These are phyloP conservation scores for Saturnispora saitoi DNA, from an alignment of 805 yeast species.

Conservation along the genomic window DNA sequence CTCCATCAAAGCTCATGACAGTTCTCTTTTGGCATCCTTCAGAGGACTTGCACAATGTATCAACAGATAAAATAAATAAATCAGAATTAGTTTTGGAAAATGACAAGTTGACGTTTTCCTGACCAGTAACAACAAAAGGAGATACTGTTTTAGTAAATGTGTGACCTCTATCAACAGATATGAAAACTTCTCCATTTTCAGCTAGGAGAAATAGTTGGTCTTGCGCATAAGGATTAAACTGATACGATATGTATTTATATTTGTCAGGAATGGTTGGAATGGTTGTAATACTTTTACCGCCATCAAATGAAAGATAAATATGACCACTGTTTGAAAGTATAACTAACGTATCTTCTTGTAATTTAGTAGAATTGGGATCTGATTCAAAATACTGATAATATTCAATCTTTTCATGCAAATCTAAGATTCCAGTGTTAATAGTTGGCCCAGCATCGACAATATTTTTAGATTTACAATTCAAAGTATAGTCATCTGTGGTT, in stretches of 20 bases:
- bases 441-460: constrained; percentile 12
- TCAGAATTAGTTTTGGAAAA: constrained; percentile 53
- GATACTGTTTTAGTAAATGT: constrained; percentile 35
- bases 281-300: constrained; percentile 36
- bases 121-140: constrained; percentile 41
- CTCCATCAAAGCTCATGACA: constrained; percentile 59
- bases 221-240: constrained; percentile 49
- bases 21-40: constrained; percentile 49
- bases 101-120: constrained; percentile 34
- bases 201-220: constrained; percentile 52
- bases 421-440: constrained; percentile 31
- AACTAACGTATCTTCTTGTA: constrained; percentile 57
- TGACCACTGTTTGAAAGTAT: constrained; percentile 44
- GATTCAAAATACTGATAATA: constrained; percentile 57
- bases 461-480: constrained; percentile 31
- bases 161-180: constrained; percentile 62
- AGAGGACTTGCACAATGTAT: constrained; percentile 42
- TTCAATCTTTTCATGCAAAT: constrained; percentile 43
- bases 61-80: constrained; percentile 64
- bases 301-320: constrained; percentile 62
- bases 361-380: constrained; percentile 28
- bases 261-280: constrained; percentile 44
- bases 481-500: constrained; percentile 18
- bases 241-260: neutral
- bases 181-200: constrained; percentile 38